These are phyloP conservation scores for Neofusicoccum kwambonambiense DNA, from an alignment of 2,329 filamentous ascomycete species.

Conservation along the genomic window DNA sequence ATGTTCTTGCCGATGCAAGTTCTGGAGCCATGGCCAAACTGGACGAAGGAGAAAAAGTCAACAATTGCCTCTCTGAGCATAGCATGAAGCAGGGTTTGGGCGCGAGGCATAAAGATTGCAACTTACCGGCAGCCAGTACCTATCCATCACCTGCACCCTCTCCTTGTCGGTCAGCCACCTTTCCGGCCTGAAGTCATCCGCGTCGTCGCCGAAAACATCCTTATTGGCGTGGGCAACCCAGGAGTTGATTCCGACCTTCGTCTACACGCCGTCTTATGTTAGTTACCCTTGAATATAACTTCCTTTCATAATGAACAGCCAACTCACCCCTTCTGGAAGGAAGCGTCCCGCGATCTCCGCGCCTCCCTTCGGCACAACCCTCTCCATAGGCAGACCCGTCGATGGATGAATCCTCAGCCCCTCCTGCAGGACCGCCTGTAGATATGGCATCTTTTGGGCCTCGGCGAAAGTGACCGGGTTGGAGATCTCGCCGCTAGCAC, in stretches of 20 bases:
- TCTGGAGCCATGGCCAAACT: too few species aligned
- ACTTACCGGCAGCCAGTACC: neutral
- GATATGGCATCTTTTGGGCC: slow-evolving; percentile 18
- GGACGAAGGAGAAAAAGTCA: too few species aligned
- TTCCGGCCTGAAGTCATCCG: slow-evolving; percentile 21
- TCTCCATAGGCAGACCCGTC: neutral
- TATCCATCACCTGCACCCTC: neutral
- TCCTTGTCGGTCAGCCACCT: slow-evolving; percentile 25
- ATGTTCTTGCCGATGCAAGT: too few species aligned
- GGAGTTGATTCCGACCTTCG: slow-evolving; percentile 38
- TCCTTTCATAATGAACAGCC: slow-evolving; percentile 21
- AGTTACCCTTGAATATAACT: slow-evolving; percentile 2
- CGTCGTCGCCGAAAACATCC: slow-evolving; percentile 39
- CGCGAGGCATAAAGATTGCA: too few species aligned
- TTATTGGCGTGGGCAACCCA: slow-evolving; percentile 38
- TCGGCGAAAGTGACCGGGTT: neutral
- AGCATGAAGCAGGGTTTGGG: too few species aligned
- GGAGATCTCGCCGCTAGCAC: neutral
- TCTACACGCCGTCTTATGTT: neutral
- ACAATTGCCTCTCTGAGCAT: too few species aligned
- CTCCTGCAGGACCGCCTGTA: slow-evolving; percentile 26
- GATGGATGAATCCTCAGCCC: slow-evolving; percentile 20
- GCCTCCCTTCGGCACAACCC: neutral
- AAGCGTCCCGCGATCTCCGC: neutral
- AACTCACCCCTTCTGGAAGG: slow-evolving; percentile 23